A percentile compares a stretch with the other conserved stretches of the same genome.
Conservation (phyloP, 148 eudicot species). For the Rhododendron williamsianum region DNA sequence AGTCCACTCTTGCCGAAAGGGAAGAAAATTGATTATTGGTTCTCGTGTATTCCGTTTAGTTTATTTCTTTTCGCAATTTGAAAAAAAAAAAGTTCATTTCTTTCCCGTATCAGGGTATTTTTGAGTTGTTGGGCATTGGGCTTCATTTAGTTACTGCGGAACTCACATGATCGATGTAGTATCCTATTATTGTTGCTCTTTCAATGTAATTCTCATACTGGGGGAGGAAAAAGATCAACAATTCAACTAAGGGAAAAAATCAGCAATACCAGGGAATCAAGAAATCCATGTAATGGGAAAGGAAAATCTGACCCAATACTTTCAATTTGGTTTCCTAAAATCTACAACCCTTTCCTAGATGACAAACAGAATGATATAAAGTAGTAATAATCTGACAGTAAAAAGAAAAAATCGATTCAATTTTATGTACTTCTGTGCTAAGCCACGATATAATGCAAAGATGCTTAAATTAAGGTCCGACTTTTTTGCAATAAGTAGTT, state of each 20-base stretch:
- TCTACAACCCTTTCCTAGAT: too few relatives aligned
- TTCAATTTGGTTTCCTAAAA: too few relatives aligned
- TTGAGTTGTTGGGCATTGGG: neutral
- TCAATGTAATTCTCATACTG: neutral
- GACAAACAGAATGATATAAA: too few relatives aligned
- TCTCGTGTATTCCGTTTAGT: neutral
- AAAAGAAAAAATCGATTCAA: too few relatives aligned
- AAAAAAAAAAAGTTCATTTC: neutral
- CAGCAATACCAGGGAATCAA: neutral
- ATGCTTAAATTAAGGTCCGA: too few relatives aligned
- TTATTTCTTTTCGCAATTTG: too few relatives aligned
- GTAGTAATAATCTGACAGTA: too few relatives aligned
- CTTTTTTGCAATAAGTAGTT: too few relatives aligned
- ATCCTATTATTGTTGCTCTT: neutral
- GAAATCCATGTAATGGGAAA: neutral
- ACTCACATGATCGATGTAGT: neutral
- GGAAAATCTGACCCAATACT: neutral
- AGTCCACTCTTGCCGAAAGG: too few relatives aligned
- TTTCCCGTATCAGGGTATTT: neutral
- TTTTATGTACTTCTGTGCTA: too few relatives aligned
- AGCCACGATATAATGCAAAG: too few relatives aligned
- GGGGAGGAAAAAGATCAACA: neutral
- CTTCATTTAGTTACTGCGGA: neutral
- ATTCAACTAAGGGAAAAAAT: neutral
- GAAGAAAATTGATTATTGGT: too few relatives aligned